Evolutionary conservation across 129 eudicot species (phyloP), one percentile per base, ranked within the genome.

Genomic region (Lonicera japonica): DNA sequence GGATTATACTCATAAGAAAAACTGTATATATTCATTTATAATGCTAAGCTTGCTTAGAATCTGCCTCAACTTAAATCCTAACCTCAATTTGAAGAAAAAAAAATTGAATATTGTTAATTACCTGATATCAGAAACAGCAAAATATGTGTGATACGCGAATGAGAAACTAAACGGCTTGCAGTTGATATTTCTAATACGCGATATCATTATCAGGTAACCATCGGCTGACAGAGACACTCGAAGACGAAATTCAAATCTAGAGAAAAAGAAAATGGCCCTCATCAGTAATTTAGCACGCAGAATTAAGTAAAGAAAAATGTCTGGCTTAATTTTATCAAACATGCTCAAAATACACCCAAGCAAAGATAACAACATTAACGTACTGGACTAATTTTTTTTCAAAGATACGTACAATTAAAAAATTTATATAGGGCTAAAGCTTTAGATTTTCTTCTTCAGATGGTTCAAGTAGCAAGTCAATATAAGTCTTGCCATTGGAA

Each of bases 121-220:
- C 96, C 99, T 85, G 81, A 94, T 88, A 72, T 94, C 99, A 4
- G 99, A 94, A 65, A 94, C 84, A 0, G 92, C 72, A 19, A 94
- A 69, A 65, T 94, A 88, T 0, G 95, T 80, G 68, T 82, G 99
- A 65, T 70, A 85, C 12, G 92, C 92, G 56, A 85, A 70, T 41
- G 95, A 80, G 92, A 94, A 94, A 64, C 85, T 83, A 68, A 92
- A 88, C 14, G 99, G 92, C 77, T 94, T 94, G 85, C 86, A 64
- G 19, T 94, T 83, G 23, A 76, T 70, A 78, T 88, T 94, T 75
- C 91, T 79, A 57, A 88, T 70, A 46, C 99, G 91, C 0, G 99
- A 80, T 71, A 80, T 79, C 79, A 94, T 55, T 21, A 66, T 78
- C 69, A 94, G 77, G 68, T 61, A 54, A 36, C 96, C 96, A 66